Evolutionary conservation across 2,329 filamentous ascomycete species (phyloP).

Genomic region (Plectosphaerella cucumerina): DNA sequence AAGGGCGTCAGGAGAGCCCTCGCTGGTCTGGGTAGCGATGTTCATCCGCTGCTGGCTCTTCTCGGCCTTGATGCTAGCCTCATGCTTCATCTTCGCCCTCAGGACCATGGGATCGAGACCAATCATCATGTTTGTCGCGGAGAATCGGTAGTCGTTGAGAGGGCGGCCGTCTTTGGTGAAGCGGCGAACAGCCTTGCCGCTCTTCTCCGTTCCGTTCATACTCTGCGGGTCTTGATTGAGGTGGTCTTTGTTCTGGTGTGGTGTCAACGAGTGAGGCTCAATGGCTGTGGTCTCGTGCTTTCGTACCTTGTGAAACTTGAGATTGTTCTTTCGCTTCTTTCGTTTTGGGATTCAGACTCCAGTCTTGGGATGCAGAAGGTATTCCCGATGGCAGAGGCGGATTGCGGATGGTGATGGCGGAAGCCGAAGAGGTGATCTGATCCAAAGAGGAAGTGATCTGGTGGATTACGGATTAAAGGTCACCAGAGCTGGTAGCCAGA

Average conservation of each 20-base stretch:
- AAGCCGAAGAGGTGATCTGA: no score
- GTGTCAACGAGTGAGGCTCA: no score
- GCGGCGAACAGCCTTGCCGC: not conserved
- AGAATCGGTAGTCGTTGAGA: not conserved
- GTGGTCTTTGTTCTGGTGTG: constrained; percentile 2
- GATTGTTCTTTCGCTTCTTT: no score
- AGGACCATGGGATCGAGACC: not conserved
- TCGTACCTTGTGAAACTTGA: no score
- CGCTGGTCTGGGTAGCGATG: not conserved
- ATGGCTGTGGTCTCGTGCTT: no score
- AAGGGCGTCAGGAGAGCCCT: not conserved
- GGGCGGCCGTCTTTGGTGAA: not conserved
- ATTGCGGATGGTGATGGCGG: no score
- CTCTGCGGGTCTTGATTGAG: constrained; percentile 16
- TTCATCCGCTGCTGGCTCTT: not conserved
- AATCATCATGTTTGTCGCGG: not conserved
- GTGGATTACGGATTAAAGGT: no score
- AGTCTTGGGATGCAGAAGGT: no score
- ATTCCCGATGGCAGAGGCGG: no score
- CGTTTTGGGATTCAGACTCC: no score
- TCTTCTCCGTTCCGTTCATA: constrained; percentile 6
- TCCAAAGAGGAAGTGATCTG: no score
- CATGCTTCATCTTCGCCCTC: not conserved
- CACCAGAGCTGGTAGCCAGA: no score
- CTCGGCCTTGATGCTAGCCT: not conserved